Conservation (phyloP, 2,329 filamentous ascomycete species). For the Juglanconis oblonga region DNA sequence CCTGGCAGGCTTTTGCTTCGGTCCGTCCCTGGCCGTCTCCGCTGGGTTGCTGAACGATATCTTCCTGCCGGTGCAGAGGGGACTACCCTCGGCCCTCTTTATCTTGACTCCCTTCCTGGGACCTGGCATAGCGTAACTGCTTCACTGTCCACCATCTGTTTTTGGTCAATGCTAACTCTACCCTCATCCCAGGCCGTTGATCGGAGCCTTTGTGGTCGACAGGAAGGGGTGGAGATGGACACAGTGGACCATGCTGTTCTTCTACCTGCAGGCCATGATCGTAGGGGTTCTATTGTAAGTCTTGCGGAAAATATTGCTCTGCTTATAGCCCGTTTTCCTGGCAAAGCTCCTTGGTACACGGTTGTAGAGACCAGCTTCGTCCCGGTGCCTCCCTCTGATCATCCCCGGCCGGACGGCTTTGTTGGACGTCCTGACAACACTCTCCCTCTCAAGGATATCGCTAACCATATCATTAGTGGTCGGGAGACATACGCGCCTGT, state of each 20-base stretch:
- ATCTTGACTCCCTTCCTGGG: constrained; percentile 53
- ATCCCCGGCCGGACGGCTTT: too few species aligned
- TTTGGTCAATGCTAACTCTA: neutral
- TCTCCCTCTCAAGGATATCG: constrained; percentile 42
- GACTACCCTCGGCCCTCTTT: constrained; percentile 40
- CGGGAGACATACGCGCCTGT: constrained; percentile 58
- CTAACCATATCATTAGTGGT: constrained; percentile 38
- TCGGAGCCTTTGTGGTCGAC: constrained; percentile 45
- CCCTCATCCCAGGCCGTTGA: constrained; percentile 35
- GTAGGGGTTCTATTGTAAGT: too few species aligned
- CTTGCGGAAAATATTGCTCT: too few species aligned
- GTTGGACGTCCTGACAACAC: neutral
- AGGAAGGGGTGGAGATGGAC: constrained; percentile 53
- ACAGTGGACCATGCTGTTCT: constrained; percentile 39
- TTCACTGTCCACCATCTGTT: constrained; percentile 19
- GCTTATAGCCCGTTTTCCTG: too few species aligned
- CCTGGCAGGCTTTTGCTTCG: constrained; percentile 50
- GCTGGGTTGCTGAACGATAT: constrained; percentile 49
- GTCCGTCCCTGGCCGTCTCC: constrained; percentile 47
- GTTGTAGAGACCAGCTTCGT: too few species aligned
- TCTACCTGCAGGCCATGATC: too few species aligned
- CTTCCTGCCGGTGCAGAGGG: constrained; percentile 40
- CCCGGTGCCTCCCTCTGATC: too few species aligned
- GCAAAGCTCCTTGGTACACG: too few species aligned
- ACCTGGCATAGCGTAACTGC: constrained; percentile 44